These are phyloP conservation scores for Mycena sp. DNA, from an alignment of 1,284 basidiomycete genomes.

Conservation along the genomic window DNA sequence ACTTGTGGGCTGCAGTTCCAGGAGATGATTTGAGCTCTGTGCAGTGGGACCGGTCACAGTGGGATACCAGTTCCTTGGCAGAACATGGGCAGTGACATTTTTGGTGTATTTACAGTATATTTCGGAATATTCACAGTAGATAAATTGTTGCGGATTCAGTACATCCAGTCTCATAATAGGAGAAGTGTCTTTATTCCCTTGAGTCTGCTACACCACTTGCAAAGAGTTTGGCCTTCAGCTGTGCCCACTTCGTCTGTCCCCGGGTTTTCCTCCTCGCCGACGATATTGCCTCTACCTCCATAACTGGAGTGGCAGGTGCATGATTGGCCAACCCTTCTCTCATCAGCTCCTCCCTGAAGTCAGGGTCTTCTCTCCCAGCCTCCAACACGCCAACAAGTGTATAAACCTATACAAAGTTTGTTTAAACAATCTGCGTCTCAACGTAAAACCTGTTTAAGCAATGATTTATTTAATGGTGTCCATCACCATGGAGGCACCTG, in stretches of 20 bases:
- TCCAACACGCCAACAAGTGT: slow-evolving; percentile 14
- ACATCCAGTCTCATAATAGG: neutral
- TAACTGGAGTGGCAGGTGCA: neutral
- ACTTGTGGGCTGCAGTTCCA: too few relatives aligned
- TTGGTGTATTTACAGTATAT: neutral
- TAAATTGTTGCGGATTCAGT: neutral
- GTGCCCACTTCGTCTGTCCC: neutral
- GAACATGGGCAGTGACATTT: too few relatives aligned
- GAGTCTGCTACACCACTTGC: neutral
- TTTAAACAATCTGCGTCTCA: too few relatives aligned
- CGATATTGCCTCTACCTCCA: neutral
- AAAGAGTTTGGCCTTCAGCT: neutral
- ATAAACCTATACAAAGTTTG: too few relatives aligned
- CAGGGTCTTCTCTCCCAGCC: neutral
- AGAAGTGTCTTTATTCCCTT: neutral
- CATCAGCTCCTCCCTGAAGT: neutral
- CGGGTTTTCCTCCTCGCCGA: neutral
- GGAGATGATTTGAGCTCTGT: too few relatives aligned
- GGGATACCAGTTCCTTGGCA: too few relatives aligned
- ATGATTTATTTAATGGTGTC: too few relatives aligned
- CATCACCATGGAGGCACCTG: too few relatives aligned
- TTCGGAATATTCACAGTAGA: neutral
- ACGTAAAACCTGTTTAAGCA: too few relatives aligned
- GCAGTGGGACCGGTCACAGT: too few relatives aligned
- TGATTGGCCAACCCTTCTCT: neutral